Evolutionary conservation across 805 yeast genomes (phyloP), one percentile per base, ranked within the genome.

Genomic region (Ogataea parapolymorpha): DNA sequence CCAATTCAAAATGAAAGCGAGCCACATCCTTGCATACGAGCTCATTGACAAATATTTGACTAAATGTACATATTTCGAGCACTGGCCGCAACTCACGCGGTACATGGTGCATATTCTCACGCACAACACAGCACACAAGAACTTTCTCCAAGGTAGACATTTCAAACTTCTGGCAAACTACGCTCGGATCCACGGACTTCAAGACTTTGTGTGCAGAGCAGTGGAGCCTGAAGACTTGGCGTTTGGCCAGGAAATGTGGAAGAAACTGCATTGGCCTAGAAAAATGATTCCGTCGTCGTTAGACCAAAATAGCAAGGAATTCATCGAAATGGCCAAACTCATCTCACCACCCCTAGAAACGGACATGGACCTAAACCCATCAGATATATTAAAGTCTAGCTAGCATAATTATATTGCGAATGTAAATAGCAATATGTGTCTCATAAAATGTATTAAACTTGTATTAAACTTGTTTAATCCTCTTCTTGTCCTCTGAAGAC

Each of bases 51-150:
- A 36, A 3, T 46, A 57, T 28, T 37, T 58, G 9, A 29, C 41
- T 4, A 29, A 42, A 3, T 52, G 56, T 26, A 26, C 41, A n/a
- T 56, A 41, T 31, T 60, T 60, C 39, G 54, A 54, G 2, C 46
- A 53, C 10, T 60, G 65, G 63, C 39, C 45, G 5, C 38, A 42
- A 7, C 24, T 58, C 5, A 47, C 48, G 10, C 39, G 54, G 32
- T 42, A 50, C 8, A 17, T 53, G 23, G 49, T 41, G 24, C 27
- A 47, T 24, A 35, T 45, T 18, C 24, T 44, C 32, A 27, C 17
- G 13, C 28, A 27, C 15, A 39, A 34, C 11, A 44, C 47, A 10
- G 40, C 39, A 8, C 37, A 31, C 13, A 37, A 40, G 23, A 42
- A 40, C 26, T 46, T 41, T 25, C 32, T 53, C 26, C 18, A 29